A percentile compares a stretch with the other conserved stretches of the same genome.
Conservation (phyloP, 2,329 filamentous ascomycete species). For the Fusarium beomiforme region DNA sequence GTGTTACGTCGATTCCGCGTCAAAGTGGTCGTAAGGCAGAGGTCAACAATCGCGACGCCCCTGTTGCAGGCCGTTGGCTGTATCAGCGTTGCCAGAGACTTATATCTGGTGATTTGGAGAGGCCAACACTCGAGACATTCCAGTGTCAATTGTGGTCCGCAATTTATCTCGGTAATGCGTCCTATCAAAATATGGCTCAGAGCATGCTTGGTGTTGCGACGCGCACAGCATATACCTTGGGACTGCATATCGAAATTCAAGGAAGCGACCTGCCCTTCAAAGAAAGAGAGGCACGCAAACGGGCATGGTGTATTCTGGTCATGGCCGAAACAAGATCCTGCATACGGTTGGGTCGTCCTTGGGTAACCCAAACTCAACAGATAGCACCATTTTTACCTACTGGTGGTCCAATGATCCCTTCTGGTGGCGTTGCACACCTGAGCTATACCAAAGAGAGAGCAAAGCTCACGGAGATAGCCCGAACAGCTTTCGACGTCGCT, state of each 20-base stretch:
- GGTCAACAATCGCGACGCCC: neutral
- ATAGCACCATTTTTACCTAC: neutral
- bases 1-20: neutral
- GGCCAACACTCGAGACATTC: neutral
- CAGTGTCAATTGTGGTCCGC: neutral
- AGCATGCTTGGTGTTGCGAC: neutral
- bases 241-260: neutral
- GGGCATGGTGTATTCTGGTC: neutral
- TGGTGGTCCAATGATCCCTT: rapidly evolving
- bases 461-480: neutral
- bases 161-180: neutral
- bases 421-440: rapidly evolving
- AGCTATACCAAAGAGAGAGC: neutral
- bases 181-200: neutral
- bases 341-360: neutral
- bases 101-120: neutral
- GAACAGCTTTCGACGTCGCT: neutral
- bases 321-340: neutral
- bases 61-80: neutral
- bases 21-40: neutral
- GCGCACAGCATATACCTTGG: neutral
- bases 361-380: neutral
- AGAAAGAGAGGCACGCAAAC: neutral
- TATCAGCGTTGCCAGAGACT: neutral
- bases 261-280: rapidly evolving